Base-by-base conservation (phyloP, 257 asterid species). In the Asclepias syriaca region DNA sequence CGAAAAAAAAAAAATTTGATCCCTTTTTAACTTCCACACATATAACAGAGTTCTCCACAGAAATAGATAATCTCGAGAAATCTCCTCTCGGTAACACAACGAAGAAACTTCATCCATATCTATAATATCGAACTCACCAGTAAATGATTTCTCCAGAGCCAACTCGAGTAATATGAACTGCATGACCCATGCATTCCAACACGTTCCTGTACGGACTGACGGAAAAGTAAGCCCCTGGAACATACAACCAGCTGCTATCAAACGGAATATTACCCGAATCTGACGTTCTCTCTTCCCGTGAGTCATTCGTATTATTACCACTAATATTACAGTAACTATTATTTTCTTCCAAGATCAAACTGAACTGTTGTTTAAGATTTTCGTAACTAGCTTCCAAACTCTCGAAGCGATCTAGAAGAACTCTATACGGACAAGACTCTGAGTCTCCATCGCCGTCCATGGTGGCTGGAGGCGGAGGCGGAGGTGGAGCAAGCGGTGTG, bases 151-250 rank as follows among this genome's bases (percentile, higher is more conserved):
- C 91, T 70, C 83, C 86, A 7, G 93, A 78, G 75, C 57, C 82
- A 50, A 65, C 27, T 34, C 77, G 79, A 75, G 80, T 60, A 50
- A 89, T 82, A 74, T 83, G 79, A 69, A 89, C 75, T 66, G 91
- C 96, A 83, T 87, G 93, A 69, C 93, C 96, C 86, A 89, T 76
- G 78, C 75, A 64, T 34, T 83, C 84, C 86, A 89, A 57, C 80
- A 83, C 84, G 66, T 71, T 84, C 72, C 60, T 72, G 83, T 84
- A 76, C 61, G 91, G 96, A 59, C 80, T 75, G 27, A 80, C 85
- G 0, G 61, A 19, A 39, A 58, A 80, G 68, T 65, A 81, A 5
- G 77, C 68, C 12, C 89, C 86, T 11, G 81, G 78, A 19, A 88
- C 22, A 34, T 46, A 51, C 0, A 70, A 84, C 90, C 87, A 81